A percentile compares a stretch with the other conserved stretches of the same genome.
Conservation (phyloP, 2,329 filamentous ascomycete species). For the Hansfordia pulvinata region DNA sequence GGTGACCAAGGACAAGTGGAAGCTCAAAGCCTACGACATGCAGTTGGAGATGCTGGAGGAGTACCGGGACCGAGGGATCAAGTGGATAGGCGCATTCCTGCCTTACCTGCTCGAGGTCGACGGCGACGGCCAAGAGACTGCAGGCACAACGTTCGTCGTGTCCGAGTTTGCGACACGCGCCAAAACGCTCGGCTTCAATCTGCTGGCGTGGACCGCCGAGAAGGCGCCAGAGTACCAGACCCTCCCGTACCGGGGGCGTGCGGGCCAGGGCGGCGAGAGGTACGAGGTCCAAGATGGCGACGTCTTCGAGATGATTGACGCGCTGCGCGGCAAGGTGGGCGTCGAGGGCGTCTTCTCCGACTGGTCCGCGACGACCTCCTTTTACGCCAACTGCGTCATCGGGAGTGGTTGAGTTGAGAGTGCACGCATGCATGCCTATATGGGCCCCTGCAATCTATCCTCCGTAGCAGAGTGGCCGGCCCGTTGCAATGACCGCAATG, state of each 20-base stretch:
- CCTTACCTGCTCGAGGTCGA: conserved; percentile 43
- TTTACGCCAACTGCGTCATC: conserved; percentile 63
- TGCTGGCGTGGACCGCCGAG: conserved; percentile 58
- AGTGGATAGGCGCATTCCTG: conserved; percentile 49
- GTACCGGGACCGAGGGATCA: conserved; percentile 43
- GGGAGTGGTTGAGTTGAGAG: too few species aligned
- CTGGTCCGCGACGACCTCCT: conserved; percentile 56
- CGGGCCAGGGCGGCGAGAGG: too few species aligned
- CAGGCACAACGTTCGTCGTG: conserved; percentile 49
- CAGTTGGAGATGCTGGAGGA: conserved; percentile 37
- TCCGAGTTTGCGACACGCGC: conserved; percentile 48
- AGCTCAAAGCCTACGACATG: too few species aligned
- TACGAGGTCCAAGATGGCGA: conserved; percentile 50
- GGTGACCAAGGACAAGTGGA: too few species aligned
- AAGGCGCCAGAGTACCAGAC: conserved; percentile 44
- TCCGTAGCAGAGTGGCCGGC: too few species aligned
- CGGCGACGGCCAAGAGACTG: conserved; percentile 27
- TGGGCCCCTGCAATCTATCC: too few species aligned
- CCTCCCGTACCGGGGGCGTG: too few species aligned
- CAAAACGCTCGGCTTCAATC: conserved; percentile 45
- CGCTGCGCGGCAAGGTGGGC: conserved; percentile 45
- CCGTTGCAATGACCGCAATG: too few species aligned
- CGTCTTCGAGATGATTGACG: conserved; percentile 51
- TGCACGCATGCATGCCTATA: too few species aligned
- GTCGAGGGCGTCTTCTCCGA: conserved; percentile 53